These are phyloP conservation scores for Penicillium malachiteum DNA, from an alignment of 495 filamentous ascomycete genomes.

Conservation along the genomic window DNA sequence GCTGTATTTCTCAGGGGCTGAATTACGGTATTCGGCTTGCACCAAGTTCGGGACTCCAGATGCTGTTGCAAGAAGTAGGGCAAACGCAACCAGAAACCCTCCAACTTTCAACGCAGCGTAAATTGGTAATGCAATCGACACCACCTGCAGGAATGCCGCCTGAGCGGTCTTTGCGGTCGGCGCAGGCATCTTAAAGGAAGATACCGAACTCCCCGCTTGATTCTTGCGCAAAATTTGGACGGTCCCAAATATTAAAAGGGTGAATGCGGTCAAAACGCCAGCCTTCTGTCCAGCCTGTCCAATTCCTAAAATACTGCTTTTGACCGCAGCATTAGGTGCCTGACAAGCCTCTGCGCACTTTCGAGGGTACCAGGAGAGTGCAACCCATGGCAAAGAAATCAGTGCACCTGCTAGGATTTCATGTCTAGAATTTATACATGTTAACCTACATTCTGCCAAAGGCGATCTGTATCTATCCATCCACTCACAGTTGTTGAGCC, in stretches of 20 bases:
- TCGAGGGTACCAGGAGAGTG: constrained; percentile 41
- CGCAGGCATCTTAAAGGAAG: constrained; percentile 16
- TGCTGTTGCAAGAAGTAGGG: constrained; percentile 46
- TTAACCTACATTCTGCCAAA: constrained; percentile 12
- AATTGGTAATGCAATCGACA: constrained; percentile 51
- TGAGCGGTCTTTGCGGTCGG: constrained; percentile 15
- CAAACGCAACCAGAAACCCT: constrained; percentile 50
- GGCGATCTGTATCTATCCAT: background rate
- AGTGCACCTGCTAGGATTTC: constrained; percentile 34
- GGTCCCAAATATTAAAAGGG: constrained; percentile 31
- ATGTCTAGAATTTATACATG: constrained; percentile 16
- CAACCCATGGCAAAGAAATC: constrained; percentile 41
- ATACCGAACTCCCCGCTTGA: constrained; percentile 7
- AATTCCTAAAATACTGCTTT: background rate
- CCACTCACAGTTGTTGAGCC: constrained; percentile 17
- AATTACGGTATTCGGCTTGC: constrained; percentile 4
- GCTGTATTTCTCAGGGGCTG: constrained; percentile 19
- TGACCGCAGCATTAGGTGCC: background rate
- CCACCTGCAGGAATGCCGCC: constrained; percentile 23
- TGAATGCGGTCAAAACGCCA: constrained; percentile 24
- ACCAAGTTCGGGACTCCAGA: constrained; percentile 39
- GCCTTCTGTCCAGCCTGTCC: constrained; percentile 18
- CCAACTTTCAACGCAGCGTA: constrained; percentile 58
- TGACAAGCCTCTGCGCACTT: constrained; percentile 20
- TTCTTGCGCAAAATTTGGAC: constrained; percentile 19